Evolutionary conservation across 108 stramenopile genomes (phyloP), one percentile per base, ranked within the genome.

Genomic region (Cyclotella kingstonii): DNA sequence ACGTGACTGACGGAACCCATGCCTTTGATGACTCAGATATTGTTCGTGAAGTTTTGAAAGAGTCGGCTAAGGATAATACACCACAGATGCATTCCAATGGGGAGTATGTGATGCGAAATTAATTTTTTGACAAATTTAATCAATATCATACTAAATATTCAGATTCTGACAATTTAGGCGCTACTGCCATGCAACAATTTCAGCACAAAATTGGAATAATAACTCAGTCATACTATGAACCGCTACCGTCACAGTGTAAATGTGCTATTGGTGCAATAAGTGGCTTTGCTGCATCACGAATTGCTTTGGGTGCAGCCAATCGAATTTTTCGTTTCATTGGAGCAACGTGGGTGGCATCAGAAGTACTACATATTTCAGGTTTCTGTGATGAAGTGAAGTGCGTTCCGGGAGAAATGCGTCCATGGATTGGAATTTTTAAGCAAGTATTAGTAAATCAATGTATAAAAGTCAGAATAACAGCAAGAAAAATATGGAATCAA

Each of bases 351-450:
- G 71, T 73, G 1, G 21, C 63, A 18, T 62, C 71, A 1, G 71
- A 73, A 22, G 45, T 41, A 12, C 28, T 73, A 5, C 62, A 73
- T 27, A 58, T 63, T 15, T 58, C 62, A 17, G 71, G 71, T 8
- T 73, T 64, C 34, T 73, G 71, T 23, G 71, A 64, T 23, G 62
- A 73, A 38, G 35, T 15, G 2, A 18, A 50, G 22, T 63, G 62
- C 34, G 56, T 73, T 3, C 71, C 71, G 15, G 71, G 44, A 27
- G 71, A 73, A 56, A 54, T 60, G 15, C 62, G 71, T 5, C 71
- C 71, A 4, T 73, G 71, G 71, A 52, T 73, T 35, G 40, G 55
- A 2, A 64, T 73, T 41, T 14, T 63, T 17, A 44, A 40, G 8
- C 38, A 49, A 44, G 30, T 40, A 8, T 3, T 73, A 14, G 36